Base-by-base conservation (phyloP, 768 basidiomycete species). In the Boletales sp. region DNA sequence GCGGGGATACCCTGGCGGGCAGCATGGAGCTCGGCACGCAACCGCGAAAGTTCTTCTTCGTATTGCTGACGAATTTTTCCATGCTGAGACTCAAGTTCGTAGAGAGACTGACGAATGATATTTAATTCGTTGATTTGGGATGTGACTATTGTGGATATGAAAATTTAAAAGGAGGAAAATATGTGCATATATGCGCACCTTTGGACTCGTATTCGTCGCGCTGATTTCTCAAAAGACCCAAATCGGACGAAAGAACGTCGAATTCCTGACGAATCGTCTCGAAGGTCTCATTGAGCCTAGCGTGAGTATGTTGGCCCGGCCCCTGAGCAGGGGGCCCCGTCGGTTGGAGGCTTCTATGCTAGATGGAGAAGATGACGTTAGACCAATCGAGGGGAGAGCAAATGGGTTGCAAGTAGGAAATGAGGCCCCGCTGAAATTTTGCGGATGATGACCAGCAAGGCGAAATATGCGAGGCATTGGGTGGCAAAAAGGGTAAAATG, bases 61-160 rank as follows among this genome's bases (percentile, higher is more conserved):
- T 91, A 95, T 62, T 86, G 83, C 53, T 86, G 81, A 32, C 92
- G 80, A 46, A 92, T 83, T 74, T 94, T 91, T 54, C 77, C 79
- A 58, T 98, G 93, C 54, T 89, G 86, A 0, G 83, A 73, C 66
- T 99, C 95, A 48, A 99, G 84, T 57, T 97, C 93, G 63, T 94
- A 94, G 11, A 97, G 76, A 2, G 88, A 83, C 61, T 92, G 86
- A 33, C 93, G 82, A 61, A 99, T 93, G 63, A 86, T 83, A 57
- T 87, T 89, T 48, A 97, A 75, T 65, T 98, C 95, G 65, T 84
- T 87, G 54, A 97, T 84, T 70, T 98, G 95, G 25, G 76, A 75
- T 5, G 80, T 78, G 43, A 91, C 90, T 91, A 64, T 1, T 21
- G 21, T 21, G 21, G 19, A 25, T 44, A 10, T 61, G 48, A 57